Evolutionary conservation across 495 filamentous ascomycete genomes (phyloP).

Genomic region (Aeminium ludgeri): DNA sequence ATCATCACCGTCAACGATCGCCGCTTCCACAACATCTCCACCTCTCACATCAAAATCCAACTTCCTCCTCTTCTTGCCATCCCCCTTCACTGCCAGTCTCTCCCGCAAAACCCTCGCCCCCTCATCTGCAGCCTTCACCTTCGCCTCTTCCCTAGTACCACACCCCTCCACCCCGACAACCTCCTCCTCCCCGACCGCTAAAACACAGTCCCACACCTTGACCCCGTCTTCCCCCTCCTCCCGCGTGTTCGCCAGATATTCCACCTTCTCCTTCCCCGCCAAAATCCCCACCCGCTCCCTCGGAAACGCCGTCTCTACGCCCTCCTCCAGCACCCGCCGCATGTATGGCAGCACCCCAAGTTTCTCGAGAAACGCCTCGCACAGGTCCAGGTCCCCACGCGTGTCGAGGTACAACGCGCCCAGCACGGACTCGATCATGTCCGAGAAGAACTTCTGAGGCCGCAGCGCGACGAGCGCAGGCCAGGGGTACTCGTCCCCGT

Average conservation of each 20-base stretch:
- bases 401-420: slow-evolving; percentile 81
- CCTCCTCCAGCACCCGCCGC: slow-evolving; percentile 38
- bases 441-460: slow-evolving; percentile 68
- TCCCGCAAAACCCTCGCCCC: slow-evolving; percentile 26
- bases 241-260: slow-evolving; percentile 22
- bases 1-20: too few species aligned
- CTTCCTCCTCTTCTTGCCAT: not conserved
- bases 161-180: slow-evolving; percentile 33
- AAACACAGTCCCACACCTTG: slow-evolving; percentile 30
- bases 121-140: slow-evolving; percentile 37
- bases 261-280: slow-evolving; percentile 34
- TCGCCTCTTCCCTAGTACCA: slow-evolving; percentile 35
- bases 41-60: too few species aligned
- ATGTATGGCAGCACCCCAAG: slow-evolving; percentile 51
- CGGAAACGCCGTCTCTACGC: slow-evolving; percentile 53
- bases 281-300: slow-evolving; percentile 49
- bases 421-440: slow-evolving; percentile 65
- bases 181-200: slow-evolving; percentile 33
- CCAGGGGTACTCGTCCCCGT: slow-evolving; percentile 54
- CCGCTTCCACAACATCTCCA: too few species aligned
- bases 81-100: not conserved
- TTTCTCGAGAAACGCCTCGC: slow-evolving; percentile 39
- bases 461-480: slow-evolving; percentile 43
- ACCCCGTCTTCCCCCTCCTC: slow-evolving; percentile 11
- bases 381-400: slow-evolving; percentile 37